Conservation (phyloP, 345 rosid genomes). For the Cardamine resedifolia region DNA sequence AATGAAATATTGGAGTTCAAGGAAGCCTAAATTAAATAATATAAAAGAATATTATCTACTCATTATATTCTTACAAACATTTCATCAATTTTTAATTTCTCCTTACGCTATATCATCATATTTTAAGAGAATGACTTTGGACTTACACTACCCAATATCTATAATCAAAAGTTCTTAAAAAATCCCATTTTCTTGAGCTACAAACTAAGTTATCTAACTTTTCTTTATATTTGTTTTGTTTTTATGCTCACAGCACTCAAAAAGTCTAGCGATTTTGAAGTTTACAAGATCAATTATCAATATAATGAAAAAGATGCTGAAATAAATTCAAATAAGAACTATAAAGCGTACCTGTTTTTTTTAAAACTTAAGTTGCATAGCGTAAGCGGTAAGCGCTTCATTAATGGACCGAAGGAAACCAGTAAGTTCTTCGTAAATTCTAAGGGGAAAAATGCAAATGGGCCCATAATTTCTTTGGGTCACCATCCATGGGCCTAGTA, state of each 20-base stretch:
- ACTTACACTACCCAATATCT: constrained; percentile 34
- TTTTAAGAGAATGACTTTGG: constrained; percentile 26
- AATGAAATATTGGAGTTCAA: constrained; percentile 22
- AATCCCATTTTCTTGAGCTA: constrained; percentile 21
- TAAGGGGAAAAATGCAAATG: too few relatives aligned
- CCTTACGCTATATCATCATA: constrained; percentile 35
- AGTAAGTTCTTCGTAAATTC: neutral
- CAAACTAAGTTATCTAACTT: constrained; percentile 26
- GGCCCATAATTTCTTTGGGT: neutral
- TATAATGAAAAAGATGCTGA: neutral
- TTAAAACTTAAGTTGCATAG: too few relatives aligned
- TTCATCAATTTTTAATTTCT: constrained; percentile 21
- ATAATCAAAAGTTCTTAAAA: constrained; percentile 10
- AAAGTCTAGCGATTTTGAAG: neutral
- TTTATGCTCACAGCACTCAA: neutral
- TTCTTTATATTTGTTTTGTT: neutral
- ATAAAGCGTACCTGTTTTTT: too few relatives aligned
- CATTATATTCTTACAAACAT: constrained; percentile 5
- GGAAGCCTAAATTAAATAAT: constrained; percentile 19
- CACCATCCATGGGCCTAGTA: neutral
- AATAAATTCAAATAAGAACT: neutral
- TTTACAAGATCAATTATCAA: neutral
- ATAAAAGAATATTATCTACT: neutral
- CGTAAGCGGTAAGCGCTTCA: neutral
- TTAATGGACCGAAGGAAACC: neutral